Evolutionary conservation across 495 filamentous ascomycete species (phyloP).

Genomic region (Penicillium cosmopolitanum): DNA sequence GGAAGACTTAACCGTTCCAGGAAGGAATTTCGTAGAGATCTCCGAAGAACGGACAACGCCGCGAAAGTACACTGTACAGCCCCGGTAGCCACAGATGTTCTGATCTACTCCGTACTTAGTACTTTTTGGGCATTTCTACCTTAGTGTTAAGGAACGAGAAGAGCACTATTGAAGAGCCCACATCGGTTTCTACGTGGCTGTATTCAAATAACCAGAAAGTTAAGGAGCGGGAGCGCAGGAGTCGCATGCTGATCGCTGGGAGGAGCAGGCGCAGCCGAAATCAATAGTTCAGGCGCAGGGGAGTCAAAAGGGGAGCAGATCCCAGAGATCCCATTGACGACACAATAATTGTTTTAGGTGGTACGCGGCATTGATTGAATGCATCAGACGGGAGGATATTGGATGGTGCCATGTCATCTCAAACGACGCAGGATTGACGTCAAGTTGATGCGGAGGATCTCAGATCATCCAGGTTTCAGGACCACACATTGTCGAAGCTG

Average conservation of each 20-base stretch:
- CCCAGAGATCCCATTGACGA: no score
- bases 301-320: not conserved
- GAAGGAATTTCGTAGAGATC: not conserved
- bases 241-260: constrained; percentile 8
- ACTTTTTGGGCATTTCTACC: not conserved
- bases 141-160: not conserved
- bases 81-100: not conserved
- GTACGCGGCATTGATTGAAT: no score
- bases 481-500: constrained; percentile 6
- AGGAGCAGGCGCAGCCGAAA: constrained; percentile 1
- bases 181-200: constrained; percentile 4
- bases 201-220: not conserved
- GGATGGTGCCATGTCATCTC: constrained; percentile 17
- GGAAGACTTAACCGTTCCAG: not conserved
- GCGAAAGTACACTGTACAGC: not conserved
- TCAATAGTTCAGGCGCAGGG: constrained; percentile 10
- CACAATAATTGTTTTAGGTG: no score
- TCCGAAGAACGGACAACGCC: constrained; percentile 1
- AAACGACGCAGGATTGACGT: constrained; percentile 27
- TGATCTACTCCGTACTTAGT: not conserved
- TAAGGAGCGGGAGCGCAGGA: not conserved
- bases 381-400: not conserved
- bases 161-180: not conserved
- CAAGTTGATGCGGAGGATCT: constrained; percentile 29
- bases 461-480: constrained; percentile 14